Evolutionary conservation across 176 grass and related monocot genomes (phyloP), one percentile per base, ranked within the genome.

Genomic region (Dendrocalamus sinicus): DNA sequence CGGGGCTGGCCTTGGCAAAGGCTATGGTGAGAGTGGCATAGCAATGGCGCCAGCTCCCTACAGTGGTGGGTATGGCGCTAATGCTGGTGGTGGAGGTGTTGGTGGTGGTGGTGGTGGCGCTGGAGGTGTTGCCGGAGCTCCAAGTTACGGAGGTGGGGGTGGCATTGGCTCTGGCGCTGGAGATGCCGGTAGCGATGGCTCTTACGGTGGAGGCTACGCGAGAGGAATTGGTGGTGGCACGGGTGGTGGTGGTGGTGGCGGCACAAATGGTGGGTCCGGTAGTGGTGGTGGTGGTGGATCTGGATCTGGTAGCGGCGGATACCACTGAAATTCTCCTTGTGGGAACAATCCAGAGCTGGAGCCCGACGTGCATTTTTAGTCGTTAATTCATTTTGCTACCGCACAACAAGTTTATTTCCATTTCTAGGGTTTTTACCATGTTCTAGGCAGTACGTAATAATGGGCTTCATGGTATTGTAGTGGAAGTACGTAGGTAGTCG

Each of bases 1-100:
- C 2, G 88, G 88, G 0, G 55, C 46, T 1, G 88, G 88, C 0
- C 9, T 19, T 57, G 88, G 88, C 16, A 46, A 86, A 52, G 83
- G 83, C 47, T 41, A 86, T 8, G 84, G 83, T 15, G 83, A 78
- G 55, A 90, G 88, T 9, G 84, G 88, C 45, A 37, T 48, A 20
- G 28, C 72, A 22, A 3, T 19, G 0, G 72, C 64, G 14, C 78
- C 88, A 0, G 0, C 44, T 23, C 16, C 69, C 37, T 58, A 11
- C 37, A 20, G 37, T 20, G 78, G 78, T 0, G 83, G 78, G 1
- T 52, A 9, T 9, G 75, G 4, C 1, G 58, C 66, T 13, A 75
- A 83, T 12, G 87, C 74, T 16, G 75, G 1, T 4, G 88, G 88
- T 11, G 88, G 59, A 0, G 71, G 44, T 7, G 58, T 11, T 62